Percentiles rank a stretch among this genome's conserved stretches.
Evolutionary conservation across 208 protist species (phyloP).

Genomic region (Leishmania martiniquensis): DNA sequence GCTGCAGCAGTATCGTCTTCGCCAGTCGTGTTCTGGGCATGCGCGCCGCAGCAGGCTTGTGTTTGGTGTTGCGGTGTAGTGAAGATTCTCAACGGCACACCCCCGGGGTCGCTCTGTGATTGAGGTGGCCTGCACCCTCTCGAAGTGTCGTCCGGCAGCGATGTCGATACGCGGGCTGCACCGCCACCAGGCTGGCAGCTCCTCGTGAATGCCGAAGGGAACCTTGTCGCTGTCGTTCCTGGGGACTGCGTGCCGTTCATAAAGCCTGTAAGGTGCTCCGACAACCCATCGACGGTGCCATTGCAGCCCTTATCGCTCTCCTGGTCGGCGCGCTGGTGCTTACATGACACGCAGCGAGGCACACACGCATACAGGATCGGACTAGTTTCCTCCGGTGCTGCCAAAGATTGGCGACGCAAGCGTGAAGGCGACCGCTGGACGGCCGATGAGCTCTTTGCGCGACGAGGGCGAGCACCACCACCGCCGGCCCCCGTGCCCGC

Average conservation of each 20-base stretch:
- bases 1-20: not conserved
- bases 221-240: not conserved
- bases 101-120: not conserved
- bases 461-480: constrained; percentile 5
- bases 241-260: constrained; percentile 28
- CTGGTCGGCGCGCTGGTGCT: constrained; percentile 34
- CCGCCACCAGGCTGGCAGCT: not conserved
- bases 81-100: not conserved
- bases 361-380: constrained; percentile 8
- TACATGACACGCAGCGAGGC: constrained; percentile 24
- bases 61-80: not conserved
- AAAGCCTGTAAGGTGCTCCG: constrained; percentile 40
- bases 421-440: not conserved
- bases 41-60: not conserved
- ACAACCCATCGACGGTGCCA: constrained; percentile 46
- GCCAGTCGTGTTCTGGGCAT: not conserved
- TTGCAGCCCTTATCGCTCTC: constrained; percentile 49
- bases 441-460: not conserved
- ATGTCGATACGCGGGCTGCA: not conserved
- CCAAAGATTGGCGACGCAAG: constrained; percentile 13
- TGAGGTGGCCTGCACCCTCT: not conserved
- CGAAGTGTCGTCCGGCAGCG: not conserved
- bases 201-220: not conserved
- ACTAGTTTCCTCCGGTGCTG: constrained; percentile 16
- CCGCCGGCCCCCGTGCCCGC: not conserved